Percentiles rank a stretch among this genome's conserved stretches.
phyloP scores from a whole-genome alignment of 495 filamentous ascomycete genomes.

The Parathielavia appendiculata region DNA sequence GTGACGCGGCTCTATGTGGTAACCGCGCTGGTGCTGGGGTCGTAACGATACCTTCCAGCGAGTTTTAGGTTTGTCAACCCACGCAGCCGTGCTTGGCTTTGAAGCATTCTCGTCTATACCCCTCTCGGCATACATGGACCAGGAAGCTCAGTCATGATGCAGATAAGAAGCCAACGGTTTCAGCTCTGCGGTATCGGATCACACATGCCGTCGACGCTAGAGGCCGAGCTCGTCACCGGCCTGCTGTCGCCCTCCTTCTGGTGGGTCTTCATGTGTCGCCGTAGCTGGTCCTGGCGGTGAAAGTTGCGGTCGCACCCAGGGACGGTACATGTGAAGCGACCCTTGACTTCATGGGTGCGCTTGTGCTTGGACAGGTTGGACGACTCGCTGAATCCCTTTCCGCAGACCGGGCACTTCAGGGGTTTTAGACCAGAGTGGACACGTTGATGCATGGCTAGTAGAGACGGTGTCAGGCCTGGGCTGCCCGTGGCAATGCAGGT shows the following conservation, averaged over 20 bases:
- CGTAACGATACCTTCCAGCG: too few species aligned
- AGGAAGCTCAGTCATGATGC: not conserved
- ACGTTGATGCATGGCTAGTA: slow-evolving; percentile 51
- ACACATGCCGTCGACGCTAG: slow-evolving; percentile 2
- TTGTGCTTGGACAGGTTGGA: slow-evolving; percentile 53
- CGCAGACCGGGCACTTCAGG: slow-evolving; percentile 44
- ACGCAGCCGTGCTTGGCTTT: not conserved
- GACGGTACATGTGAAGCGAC: slow-evolving; percentile 43
- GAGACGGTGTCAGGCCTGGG: not conserved
- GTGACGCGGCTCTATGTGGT: too few species aligned
- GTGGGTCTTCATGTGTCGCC: slow-evolving; percentile 40
- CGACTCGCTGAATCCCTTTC: slow-evolving; percentile 49
- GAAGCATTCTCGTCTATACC: not conserved
- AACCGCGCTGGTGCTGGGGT: too few species aligned
- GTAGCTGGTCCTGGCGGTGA: slow-evolving; percentile 52
- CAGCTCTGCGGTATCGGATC: slow-evolving; percentile 11
- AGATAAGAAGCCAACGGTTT: not conserved
- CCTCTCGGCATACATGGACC: not conserved
- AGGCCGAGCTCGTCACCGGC: not conserved
- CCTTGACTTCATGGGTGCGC: slow-evolving; percentile 47
- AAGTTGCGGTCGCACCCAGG: slow-evolving; percentile 50
- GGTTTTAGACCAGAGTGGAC: slow-evolving; percentile 51
- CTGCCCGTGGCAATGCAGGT: not conserved
- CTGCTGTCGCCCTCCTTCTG: slow-evolving; percentile 24
- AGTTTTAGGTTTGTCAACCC: not conserved